Evolutionary conservation across 306 rosid genomes (phyloP), one percentile per base, ranked within the genome.

Genomic region (Quercus variabilis): DNA sequence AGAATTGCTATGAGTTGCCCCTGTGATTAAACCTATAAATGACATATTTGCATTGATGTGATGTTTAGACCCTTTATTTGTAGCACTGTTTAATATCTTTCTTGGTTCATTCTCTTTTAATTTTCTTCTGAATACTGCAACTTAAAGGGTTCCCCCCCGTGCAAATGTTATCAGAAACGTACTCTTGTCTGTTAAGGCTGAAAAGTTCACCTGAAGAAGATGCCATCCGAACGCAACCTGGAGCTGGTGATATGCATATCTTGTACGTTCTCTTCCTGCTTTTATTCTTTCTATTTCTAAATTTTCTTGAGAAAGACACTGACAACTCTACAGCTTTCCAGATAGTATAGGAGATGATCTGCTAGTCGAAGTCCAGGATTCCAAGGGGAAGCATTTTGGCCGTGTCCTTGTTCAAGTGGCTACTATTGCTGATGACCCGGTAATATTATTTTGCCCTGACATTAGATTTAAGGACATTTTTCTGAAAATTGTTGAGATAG

Each of bases 301-400:
- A 49, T 67, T 69, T 80, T 31, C 76, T 86, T 75, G 76, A 83
- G 77, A 74, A 80, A 78, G 71, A 54, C 63, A 13, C 86, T 89
- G 90, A 90, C 86, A 73, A 49, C 89, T 83, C 81, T 88, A 91
- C 98, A 96, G 99, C 88, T 90, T 96, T 86, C 98, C 99, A 83
- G 99, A 93, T 78, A 89, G 94, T 81, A 85, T 90, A 68, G 99
- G 97, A 68, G 99, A 96, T 87, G 98, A 96, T 84, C 86, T 96
- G 46, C 81, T 91, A 60, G 83, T 93, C 31, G 99, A 96, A 91
- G 89, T 96, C 75, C 96, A 91, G 87, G 98, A 96, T 90, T 96
- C 99, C 30, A 90, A 91, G 87, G 94, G 89, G 86, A 93, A 88
- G 80, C 93, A 90, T 82, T 83, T 93, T 49, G 99, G 99, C 26